phyloP scores from a whole-genome alignment of 108 stramenopile genomes.

The Fragilariopsis cylindrus region DNA sequence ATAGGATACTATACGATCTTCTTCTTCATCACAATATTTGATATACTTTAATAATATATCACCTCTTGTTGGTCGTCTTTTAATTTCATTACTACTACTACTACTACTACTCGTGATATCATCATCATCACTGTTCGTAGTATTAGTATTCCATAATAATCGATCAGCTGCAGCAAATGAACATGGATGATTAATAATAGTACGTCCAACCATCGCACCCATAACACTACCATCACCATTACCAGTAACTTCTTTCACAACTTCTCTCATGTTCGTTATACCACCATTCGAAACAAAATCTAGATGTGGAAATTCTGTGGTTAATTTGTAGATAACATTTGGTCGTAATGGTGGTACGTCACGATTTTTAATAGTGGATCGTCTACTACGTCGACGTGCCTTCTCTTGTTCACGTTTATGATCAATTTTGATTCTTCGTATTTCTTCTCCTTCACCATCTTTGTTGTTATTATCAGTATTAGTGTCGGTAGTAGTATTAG shows the following conservation, averaged over 20 bases:
- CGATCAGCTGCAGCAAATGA: slow-evolving; percentile 40
- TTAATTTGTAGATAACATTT: slow-evolving; percentile 18
- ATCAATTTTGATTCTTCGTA: slow-evolving; percentile 31
- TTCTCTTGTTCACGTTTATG: slow-evolving; percentile 43
- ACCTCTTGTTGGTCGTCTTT: slow-evolving; percentile 10
- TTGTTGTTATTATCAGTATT: neutral
- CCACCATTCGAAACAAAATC: slow-evolving; percentile 46
- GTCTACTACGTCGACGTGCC: slow-evolving; percentile 29
- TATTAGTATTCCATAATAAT: slow-evolving; percentile 23
- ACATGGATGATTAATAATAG: slow-evolving; percentile 54
- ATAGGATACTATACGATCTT: slow-evolving; percentile 3
- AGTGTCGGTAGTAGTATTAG: neutral
- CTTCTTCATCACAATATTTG: slow-evolving; percentile 39
- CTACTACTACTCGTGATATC: neutral
- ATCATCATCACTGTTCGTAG: too few species aligned
- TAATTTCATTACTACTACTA: neutral
- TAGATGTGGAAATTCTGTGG: slow-evolving; percentile 22
- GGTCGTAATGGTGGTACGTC: slow-evolving; percentile 43
- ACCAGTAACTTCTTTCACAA: neutral
- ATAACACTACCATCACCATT: neutral
- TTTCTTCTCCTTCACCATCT: neutral
- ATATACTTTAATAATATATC: slow-evolving; percentile 29
- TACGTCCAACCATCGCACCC: slow-evolving; percentile 51
- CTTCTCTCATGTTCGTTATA: slow-evolving; percentile 25
- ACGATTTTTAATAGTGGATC: slow-evolving; percentile 43